Evolutionary conservation across 2,329 filamentous ascomycete species (phyloP).

Genomic region (Phoma sp.): DNA sequence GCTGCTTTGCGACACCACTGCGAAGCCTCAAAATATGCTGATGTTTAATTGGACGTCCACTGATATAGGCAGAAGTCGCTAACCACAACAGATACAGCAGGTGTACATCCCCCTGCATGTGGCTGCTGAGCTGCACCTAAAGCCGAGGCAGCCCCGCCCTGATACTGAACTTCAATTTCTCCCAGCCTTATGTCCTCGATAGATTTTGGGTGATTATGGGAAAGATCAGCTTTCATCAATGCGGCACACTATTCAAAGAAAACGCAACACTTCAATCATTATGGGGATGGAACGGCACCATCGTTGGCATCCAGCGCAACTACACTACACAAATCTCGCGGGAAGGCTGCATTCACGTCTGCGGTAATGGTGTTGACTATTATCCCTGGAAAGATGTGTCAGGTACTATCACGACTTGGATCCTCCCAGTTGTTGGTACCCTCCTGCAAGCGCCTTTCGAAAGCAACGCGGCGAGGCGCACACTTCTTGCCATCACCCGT

Average conservation of each 20-base stretch:
- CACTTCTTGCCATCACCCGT: slow-evolving; percentile 45
- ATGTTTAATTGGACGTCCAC: neutral
- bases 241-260: neutral
- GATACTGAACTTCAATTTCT: neutral
- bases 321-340: slow-evolving; percentile 39
- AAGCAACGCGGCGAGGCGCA: slow-evolving; percentile 49
- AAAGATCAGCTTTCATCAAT: slow-evolving; percentile 7
- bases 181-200: neutral
- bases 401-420: slow-evolving; percentile 51
- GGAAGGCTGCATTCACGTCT: slow-evolving; percentile 45
- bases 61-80: neutral
- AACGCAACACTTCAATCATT: slow-evolving; percentile 13
- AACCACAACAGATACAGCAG: too few relatives aligned
- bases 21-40: neutral
- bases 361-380: slow-evolving; percentile 40
- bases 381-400: slow-evolving; percentile 45
- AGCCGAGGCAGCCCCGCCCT: slow-evolving; percentile 7
- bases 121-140: slow-evolving; percentile 8
- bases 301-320: slow-evolving; percentile 21
- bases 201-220: neutral
- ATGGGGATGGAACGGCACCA: slow-evolving; percentile 31
- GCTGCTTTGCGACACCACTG: neutral
- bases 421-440: slow-evolving; percentile 50
- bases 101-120: slow-evolving; percentile 1
- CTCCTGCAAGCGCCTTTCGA: slow-evolving; percentile 53